These are phyloP conservation scores for Paramecium sonneborni DNA, from an alignment of 73 alveolate species.

Conservation along the genomic window DNA sequence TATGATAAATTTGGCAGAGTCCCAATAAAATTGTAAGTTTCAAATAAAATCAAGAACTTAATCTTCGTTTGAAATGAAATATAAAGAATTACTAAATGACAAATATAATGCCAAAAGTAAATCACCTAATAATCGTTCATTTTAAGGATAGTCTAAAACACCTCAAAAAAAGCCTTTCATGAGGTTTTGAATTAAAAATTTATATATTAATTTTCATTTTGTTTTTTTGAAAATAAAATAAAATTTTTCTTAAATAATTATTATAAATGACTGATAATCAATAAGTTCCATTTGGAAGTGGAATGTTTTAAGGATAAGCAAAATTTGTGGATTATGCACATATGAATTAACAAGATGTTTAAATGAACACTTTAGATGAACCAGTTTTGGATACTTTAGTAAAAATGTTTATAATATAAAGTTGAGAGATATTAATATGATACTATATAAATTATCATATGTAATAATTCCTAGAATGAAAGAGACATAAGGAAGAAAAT, in stretches of 20 bases:
- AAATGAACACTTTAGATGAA: constrained; percentile 84
- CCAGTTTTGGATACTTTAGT: constrained; percentile 91
- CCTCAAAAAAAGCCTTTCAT: neutral
- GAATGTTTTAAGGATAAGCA: constrained; percentile 51
- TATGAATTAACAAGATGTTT: constrained; percentile 34
- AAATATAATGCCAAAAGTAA: neutral
- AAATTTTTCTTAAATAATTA: neutral
- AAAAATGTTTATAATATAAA: constrained; percentile 61
- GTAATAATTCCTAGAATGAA: constrained; percentile 80
- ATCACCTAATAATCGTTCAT: neutral
- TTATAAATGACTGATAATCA: constrained; percentile 29
- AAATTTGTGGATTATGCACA: constrained; percentile 56
- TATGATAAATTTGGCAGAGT: neutral
- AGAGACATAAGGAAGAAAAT: constrained; percentile 81
- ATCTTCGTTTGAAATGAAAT: constrained; percentile 5
- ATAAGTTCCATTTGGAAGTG: constrained; percentile 36
- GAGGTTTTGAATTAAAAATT: neutral
- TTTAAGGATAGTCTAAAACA: neutral
- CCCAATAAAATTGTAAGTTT: neutral
- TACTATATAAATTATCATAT: constrained; percentile 89
- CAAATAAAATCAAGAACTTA: constrained; percentile 12
- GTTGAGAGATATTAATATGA: constrained; percentile 91
- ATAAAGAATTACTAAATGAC: constrained; percentile 4
- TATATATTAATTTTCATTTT: no score
- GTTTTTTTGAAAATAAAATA: neutral